Evolutionary conservation across 352 stramenopile genomes (phyloP).

Genomic region (Blastocystis sp.): DNA sequence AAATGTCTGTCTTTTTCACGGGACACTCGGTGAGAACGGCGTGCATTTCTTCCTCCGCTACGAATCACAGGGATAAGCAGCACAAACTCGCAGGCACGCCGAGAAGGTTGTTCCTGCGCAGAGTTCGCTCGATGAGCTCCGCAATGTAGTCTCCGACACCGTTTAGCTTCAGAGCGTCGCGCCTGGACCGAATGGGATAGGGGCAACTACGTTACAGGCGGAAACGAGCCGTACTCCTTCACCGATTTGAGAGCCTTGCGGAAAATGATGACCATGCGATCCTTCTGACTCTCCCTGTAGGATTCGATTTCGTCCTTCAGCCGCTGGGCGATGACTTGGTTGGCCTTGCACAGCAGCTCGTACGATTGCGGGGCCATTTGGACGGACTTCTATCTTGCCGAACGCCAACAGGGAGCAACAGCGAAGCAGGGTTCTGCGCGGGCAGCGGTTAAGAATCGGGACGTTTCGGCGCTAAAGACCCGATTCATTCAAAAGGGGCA

Average conservation of each 20-base stretch:
- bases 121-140: not conserved
- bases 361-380: constrained; percentile 15
- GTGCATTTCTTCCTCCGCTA: not conserved
- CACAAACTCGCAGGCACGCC: constrained; percentile 1
- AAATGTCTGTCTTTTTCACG: constrained; percentile 10
- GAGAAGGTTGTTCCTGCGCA: constrained; percentile 19
- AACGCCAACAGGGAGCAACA: not conserved
- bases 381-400: not conserved
- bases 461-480: not conserved
- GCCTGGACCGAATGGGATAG: constrained; percentile 11
- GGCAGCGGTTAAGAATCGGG: not conserved
- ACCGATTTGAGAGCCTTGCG: constrained; percentile 46
- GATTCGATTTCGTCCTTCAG: not conserved
- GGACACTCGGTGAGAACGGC: not conserved
- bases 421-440: not conserved
- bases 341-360: constrained; percentile 13
- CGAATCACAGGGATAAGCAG: not conserved
- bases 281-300: constrained; percentile 12
- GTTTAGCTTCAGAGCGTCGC: constrained; percentile 47
- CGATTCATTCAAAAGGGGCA: not conserved
- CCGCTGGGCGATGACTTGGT: not conserved
- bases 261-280: constrained; percentile 17
- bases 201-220: constrained; percentile 3
- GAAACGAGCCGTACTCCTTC: not conserved
- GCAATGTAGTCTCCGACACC: constrained; percentile 48